Evolutionary conservation across 768 basidiomycete species (phyloP).

Genomic region (Boletus sensibilis): DNA sequence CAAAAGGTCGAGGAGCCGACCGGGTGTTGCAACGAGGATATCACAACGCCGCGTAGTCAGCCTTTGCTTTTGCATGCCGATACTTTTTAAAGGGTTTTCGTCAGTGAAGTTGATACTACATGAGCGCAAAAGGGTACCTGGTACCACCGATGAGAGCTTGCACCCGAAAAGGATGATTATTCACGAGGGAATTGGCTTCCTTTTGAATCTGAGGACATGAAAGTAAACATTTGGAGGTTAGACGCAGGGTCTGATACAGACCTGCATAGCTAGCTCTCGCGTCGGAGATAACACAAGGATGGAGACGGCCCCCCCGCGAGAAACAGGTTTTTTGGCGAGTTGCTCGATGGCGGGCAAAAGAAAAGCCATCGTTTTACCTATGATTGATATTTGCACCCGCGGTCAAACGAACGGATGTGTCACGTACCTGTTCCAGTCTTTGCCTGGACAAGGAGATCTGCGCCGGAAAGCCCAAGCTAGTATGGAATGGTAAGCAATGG

Average conservation of each 20-base stretch:
- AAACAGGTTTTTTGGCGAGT: constrained; percentile 46
- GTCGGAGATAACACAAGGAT: constrained; percentile 72
- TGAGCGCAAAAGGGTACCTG: constrained; percentile 32
- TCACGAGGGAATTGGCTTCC: constrained; percentile 51
- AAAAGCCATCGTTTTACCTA: constrained; percentile 73
- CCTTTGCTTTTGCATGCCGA: constrained; percentile 26
- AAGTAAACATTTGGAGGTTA: not conserved
- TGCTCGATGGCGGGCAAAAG: constrained; percentile 73
- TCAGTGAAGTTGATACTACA: not conserved
- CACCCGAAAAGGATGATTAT: constrained; percentile 42
- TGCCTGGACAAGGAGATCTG: constrained; percentile 50
- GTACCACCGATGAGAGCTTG: constrained; percentile 57
- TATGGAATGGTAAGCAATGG: constrained; percentile 1
- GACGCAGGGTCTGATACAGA: constrained; percentile 33
- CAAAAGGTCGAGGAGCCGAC: constrained; percentile 70
- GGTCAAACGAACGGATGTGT: not conserved
- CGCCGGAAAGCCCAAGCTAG: constrained; percentile 41
- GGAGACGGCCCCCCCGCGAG: constrained; percentile 38
- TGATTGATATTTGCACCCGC: not conserved
- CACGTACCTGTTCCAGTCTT: constrained; percentile 62
- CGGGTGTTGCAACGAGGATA: constrained; percentile 73
- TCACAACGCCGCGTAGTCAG: constrained; percentile 37
- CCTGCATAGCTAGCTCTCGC: constrained; percentile 72
- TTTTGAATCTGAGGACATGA: constrained; percentile 54
- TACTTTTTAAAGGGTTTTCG: constrained; percentile 13